A percentile compares a stretch with the other conserved stretches of the same genome.
These are phyloP conservation scores for Metschnikowia colocasiae DNA, from an alignment of 805 yeast species.

Conservation along the genomic window DNA sequence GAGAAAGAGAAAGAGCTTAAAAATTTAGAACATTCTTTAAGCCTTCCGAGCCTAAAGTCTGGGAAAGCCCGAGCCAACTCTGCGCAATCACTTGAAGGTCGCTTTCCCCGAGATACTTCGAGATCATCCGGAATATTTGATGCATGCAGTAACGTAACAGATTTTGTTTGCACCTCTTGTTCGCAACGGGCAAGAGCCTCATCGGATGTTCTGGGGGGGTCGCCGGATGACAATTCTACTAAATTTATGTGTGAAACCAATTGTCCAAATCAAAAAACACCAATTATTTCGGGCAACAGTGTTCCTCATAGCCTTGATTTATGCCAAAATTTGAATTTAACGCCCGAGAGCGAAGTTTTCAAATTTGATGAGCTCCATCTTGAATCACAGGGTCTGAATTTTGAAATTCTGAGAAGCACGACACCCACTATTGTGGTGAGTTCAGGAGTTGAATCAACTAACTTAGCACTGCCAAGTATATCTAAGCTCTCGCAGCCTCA, in stretches of 20 bases:
- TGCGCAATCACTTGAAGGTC: neutral
- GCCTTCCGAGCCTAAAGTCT: slow-evolving; percentile 21
- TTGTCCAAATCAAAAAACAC: neutral
- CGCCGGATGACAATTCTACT: neutral
- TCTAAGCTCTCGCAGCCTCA: neutral
- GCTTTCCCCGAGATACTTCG: neutral
- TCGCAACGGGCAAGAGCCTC: neutral
- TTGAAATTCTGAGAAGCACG: neutral
- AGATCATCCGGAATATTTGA: neutral
- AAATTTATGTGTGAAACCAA: neutral
- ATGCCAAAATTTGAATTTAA: neutral
- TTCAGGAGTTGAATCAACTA: neutral
- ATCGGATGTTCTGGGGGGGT: neutral
- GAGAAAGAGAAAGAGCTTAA: slow-evolving; percentile 1
- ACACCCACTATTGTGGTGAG: slow-evolving; percentile 1
- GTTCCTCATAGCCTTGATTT: neutral
- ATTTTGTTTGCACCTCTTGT: neutral
- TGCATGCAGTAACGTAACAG: neutral
- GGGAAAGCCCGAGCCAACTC: neutral
- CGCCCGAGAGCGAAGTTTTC: neutral
- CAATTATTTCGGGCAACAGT: neutral
- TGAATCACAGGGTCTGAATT: neutral
- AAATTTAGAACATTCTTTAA: slow-evolving; percentile 21
- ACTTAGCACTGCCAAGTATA: neutral
- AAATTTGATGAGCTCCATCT: neutral